A percentile compares a stretch with the other conserved stretches of the same genome.
Conservation (phyloP, 345 rosid species). For the Hirschfeldia incana region DNA sequence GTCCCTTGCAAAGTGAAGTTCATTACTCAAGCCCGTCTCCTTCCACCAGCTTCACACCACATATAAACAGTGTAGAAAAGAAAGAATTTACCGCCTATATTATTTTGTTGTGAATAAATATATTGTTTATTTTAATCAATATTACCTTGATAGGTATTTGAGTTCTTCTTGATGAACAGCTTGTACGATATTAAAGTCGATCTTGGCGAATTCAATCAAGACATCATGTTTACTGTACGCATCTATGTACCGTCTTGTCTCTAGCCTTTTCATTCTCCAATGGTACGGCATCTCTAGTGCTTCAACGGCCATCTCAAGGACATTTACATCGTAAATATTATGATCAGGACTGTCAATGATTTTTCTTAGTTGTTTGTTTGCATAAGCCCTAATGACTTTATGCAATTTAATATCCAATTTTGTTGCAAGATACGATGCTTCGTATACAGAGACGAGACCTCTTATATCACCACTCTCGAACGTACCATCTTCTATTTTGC, state of each 20-base stretch:
- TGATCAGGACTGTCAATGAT: background rate
- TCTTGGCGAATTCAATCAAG: slow-evolving; percentile 18
- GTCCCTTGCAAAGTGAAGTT: slow-evolving; percentile 39
- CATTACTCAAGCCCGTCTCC: slow-evolving; percentile 16
- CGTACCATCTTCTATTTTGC: slow-evolving; percentile 18
- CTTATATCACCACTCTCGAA: slow-evolving; percentile 8
- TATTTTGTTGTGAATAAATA: too few relatives aligned
- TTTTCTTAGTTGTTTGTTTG: slow-evolving; percentile 21
- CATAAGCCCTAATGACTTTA: slow-evolving; percentile 42
- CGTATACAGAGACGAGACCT: slow-evolving; percentile 43
- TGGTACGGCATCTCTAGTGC: slow-evolving; percentile 31
- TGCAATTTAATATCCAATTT: slow-evolving; percentile 41
- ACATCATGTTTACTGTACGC: slow-evolving; percentile 5
- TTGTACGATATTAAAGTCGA: background rate
- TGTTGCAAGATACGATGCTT: slow-evolving; percentile 40
- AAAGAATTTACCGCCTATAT: background rate
- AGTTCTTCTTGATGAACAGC: background rate
- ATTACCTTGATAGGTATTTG: background rate
- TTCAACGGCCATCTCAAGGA: slow-evolving; percentile 13
- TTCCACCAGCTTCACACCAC: slow-evolving; percentile 43
- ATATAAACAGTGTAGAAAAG: background rate
- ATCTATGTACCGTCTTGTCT: slow-evolving; percentile 32
- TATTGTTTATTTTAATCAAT: background rate
- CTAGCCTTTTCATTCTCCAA: slow-evolving; percentile 29
- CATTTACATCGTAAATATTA: background rate